These are phyloP conservation scores for Cadophora sp. DNA, from an alignment of 2,329 filamentous ascomycete genomes.

Conservation along the genomic window DNA sequence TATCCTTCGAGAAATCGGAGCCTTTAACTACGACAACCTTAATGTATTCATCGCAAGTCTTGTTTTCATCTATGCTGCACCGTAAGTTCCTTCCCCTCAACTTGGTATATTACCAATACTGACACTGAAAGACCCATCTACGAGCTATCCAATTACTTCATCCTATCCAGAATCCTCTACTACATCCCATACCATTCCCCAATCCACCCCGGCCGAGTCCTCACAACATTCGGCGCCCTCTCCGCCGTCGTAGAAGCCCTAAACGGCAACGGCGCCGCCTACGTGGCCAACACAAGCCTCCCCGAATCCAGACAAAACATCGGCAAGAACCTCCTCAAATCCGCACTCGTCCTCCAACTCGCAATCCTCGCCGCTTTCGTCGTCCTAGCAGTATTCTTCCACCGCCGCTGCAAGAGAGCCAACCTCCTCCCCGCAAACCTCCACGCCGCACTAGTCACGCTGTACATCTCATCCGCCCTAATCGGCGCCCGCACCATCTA, in stretches of 20 bases:
- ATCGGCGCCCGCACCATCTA: constrained; percentile 63
- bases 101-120: constrained; percentile 28
- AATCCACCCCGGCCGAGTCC: constrained; percentile 53
- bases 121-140: constrained; percentile 58
- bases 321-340: constrained; percentile 56
- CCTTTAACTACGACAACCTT: constrained; percentile 56
- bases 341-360: constrained; percentile 61
- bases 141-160: constrained; percentile 66
- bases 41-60: constrained; percentile 54
- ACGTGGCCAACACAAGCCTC: constrained; percentile 54
- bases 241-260: constrained; percentile 57
- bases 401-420: constrained; percentile 51
- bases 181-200: constrained; percentile 67
- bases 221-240: constrained; percentile 55
- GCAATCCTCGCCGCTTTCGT: constrained; percentile 58
- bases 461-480: constrained; percentile 58
- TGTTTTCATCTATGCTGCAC: constrained; percentile 42
- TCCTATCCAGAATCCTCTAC: constrained; percentile 64
- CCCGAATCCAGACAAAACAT: constrained; percentile 48
- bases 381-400: constrained; percentile 56
- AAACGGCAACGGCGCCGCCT: constrained; percentile 56
- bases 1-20: constrained; percentile 58
- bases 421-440: constrained; percentile 41
- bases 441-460: constrained; percentile 50
- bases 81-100: constrained; percentile 31